Conservation (phyloP, 2,329 filamentous ascomycete genomes). For the Diaporthe ilicicola region DNA sequence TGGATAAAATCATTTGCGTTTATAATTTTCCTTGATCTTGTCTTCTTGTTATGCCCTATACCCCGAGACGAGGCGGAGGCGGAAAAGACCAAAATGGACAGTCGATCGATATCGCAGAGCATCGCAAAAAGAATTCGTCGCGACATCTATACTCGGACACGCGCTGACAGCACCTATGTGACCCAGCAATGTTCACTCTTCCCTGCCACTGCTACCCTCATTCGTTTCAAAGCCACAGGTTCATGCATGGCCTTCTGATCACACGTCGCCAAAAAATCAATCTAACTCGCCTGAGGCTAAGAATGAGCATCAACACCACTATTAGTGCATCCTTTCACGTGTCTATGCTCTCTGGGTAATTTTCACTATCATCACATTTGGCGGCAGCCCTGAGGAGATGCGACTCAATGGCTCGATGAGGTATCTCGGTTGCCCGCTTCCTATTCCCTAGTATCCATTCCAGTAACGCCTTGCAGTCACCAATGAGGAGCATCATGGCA, state of each 20-base stretch:
- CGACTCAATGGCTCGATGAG: neutral
- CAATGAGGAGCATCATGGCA: neutral
- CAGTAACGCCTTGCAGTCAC: neutral
- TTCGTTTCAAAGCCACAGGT: neutral
- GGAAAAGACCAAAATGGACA: slow-evolving; percentile 25
- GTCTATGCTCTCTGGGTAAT: neutral
- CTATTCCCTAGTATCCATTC: neutral
- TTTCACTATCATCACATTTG: neutral
- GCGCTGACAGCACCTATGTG: neutral
- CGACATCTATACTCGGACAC: neutral
- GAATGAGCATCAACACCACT: too few relatives aligned
- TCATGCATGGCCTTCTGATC: neutral
- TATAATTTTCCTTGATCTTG: slow-evolving; percentile 5
- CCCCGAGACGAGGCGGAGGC: slow-evolving; percentile 26
- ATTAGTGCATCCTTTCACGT: neutral
- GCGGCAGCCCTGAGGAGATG: neutral
- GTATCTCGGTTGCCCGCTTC: neutral
- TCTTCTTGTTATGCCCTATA: slow-evolving; percentile 30
- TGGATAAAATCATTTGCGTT: slow-evolving; percentile 26
- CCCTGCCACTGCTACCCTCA: neutral
- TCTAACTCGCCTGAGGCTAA: neutral
- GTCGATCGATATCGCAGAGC: slow-evolving; percentile 22
- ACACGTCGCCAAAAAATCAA: too few relatives aligned
- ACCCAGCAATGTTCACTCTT: neutral
- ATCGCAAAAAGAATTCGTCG: neutral